Base-by-base conservation (phyloP, 345 rosid genomes). In the Citrus australasica region DNA sequence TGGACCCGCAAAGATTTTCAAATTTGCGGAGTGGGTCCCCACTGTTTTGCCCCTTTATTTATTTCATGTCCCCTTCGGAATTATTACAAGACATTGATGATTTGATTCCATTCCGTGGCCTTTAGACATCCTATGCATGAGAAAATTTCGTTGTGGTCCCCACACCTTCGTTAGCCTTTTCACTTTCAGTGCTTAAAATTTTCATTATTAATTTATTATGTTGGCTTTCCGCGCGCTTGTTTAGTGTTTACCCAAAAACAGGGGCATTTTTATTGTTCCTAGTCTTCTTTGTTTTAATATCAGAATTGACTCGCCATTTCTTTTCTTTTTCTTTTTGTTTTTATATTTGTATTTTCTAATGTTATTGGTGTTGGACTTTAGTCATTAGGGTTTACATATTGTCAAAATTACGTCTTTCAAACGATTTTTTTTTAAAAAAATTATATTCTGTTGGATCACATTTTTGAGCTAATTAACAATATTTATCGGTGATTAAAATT, bases 31-130 rank as follows among this genome's bases (percentile, higher is more conserved):
- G 76, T 58, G 76, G 75, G 76, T 73, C 76, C 76, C 64, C 0
- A 4, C 6, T 46, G 2, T 40, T 37, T 4, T 51, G 53, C 0
- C 3, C 62, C 55, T 51, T 61, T 65, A 65, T 82, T 83, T 73
- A 76, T 76, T 79, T 76, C 35, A 61, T 53, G 85, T 79, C 76
- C 32, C 78, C 81, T 68, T 68, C 53, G 17, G 11, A 2, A 73
- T 72, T 72, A 72, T 72, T 71, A 56, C 64, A 33, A 71, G 32
- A 24, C 22, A 58, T 11, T 71, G 46, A 30, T 9, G 60, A 22
- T 24, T 48, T 71, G 73, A 71, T 30, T 35, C 63, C 63, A 9
- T 53, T 19, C 65, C 6, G 22, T 40, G 55, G 25, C 38, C 69
- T 46, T n/a, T 7, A 8, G 71, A 72, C 67, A 64, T 65, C 28